Conservation (phyloP, 306 rosid species). For the Trifolium pratense region DNA sequence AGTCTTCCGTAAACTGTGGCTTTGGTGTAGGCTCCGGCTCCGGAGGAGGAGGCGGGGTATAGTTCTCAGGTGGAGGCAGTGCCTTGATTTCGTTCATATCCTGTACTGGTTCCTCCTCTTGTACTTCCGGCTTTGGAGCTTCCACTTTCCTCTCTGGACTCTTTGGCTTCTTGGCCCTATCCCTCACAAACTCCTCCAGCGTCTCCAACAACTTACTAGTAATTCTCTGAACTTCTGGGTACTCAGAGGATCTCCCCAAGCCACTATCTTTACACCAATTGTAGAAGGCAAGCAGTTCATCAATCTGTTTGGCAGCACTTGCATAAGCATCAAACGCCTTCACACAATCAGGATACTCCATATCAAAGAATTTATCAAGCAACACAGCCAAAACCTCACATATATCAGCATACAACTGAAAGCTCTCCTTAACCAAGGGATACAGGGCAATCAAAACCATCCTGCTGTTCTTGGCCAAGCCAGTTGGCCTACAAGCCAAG, state of each 20-base stretch:
- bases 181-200: constrained; percentile 94
- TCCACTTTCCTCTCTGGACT: constrained; percentile 84
- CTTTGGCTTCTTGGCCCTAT: constrained; percentile 80
- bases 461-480: constrained; percentile 83
- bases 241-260: constrained; percentile 88
- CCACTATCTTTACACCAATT: constrained; percentile 91
- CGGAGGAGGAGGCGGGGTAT: constrained; percentile 75
- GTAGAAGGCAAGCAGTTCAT: constrained; percentile 70
- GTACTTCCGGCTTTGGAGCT: constrained; percentile 54
- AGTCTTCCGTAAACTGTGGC: constrained; percentile 57
- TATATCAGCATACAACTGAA: constrained; percentile 86
- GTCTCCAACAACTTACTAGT: constrained; percentile 90
- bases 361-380: constrained; percentile 91
- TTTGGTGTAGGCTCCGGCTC: constrained; percentile 68
- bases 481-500: constrained; percentile 89
- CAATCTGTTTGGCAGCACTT: constrained; percentile 93
- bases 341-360: constrained; percentile 90
- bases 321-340: constrained; percentile 95
- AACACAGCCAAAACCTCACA: constrained; percentile 91
- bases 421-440: constrained; percentile 86
- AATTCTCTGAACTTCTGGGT: constrained; percentile 89
- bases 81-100: constrained; percentile 96
- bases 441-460: constrained; percentile 85
- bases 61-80: constrained; percentile 84
- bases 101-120: constrained; percentile 74